Evolutionary conservation across 2,329 filamentous ascomycete genomes (phyloP).

Genomic region (Monosporascus sp.): DNA sequence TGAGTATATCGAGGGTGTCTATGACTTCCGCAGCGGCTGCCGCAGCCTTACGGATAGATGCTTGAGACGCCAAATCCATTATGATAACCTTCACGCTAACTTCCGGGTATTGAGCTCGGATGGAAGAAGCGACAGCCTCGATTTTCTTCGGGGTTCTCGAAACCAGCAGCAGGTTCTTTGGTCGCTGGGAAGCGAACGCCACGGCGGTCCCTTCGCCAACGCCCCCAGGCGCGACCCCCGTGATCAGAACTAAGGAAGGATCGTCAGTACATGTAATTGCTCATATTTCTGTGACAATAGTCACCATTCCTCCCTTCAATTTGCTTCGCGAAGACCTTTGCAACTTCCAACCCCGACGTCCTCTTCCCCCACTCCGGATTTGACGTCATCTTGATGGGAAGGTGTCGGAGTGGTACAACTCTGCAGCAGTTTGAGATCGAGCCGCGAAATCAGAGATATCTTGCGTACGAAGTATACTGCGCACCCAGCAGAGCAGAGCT

Average conservation of each 20-base stretch:
- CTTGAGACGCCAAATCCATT: conserved; percentile 33
- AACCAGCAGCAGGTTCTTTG: conserved; percentile 36
- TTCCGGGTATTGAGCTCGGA: conserved; percentile 28
- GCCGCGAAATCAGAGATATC: not conserved
- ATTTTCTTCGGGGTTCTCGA: conserved; percentile 40
- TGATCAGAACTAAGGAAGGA: conserved; percentile 30
- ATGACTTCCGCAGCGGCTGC: conserved; percentile 28
- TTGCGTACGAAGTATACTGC: not conserved
- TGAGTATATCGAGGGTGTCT: conserved; percentile 32
- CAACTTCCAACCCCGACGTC: conserved; percentile 32
- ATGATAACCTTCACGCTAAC: conserved; percentile 30
- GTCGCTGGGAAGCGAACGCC: conserved; percentile 39
- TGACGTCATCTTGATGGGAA: conserved; percentile 19
- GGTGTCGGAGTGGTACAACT: not conserved
- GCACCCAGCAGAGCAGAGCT: too few relatives aligned
- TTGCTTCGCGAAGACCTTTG: conserved; percentile 19
- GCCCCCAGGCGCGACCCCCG: conserved; percentile 36
- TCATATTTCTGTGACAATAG: conserved; percentile 9
- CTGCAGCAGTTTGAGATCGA: not conserved
- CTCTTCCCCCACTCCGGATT: conserved; percentile 22
- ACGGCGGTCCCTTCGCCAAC: conserved; percentile 36
- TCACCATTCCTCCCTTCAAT: conserved; percentile 22
- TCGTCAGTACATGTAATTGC: conserved; percentile 11
- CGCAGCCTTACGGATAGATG: conserved; percentile 32
- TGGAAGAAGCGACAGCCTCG: conserved; percentile 32